Conservation (phyloP, 352 stramenopile species). For the Thalassiosira ordinaria region DNA sequence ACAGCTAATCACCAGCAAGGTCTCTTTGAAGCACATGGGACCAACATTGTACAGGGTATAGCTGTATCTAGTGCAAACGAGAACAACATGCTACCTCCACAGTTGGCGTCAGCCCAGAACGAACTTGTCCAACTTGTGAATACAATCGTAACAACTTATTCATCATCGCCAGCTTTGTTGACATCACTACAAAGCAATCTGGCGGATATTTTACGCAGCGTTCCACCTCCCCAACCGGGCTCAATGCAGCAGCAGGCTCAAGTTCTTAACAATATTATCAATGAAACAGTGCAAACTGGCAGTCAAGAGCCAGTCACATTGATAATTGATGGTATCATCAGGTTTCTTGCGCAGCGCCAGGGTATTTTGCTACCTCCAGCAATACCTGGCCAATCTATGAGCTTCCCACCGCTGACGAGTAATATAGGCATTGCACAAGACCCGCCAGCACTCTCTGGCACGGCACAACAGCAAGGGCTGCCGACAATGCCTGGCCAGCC, state of each 20-base stretch:
- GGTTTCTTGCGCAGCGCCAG: conserved; percentile 18
- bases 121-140: conserved; percentile 6
- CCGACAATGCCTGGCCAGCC: too few relatives aligned
- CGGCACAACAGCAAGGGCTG: too few relatives aligned
- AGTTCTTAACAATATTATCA: neutral
- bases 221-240: conserved; percentile 8
- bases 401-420: too few relatives aligned
- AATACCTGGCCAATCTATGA: too few relatives aligned
- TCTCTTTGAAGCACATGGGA: neutral
- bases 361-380: too few relatives aligned
- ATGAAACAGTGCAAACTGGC: too few relatives aligned
- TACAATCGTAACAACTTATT: conserved; percentile 20
- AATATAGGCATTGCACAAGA: too few relatives aligned
- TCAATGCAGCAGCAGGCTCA: conserved; percentile 18
- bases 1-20: neutral
- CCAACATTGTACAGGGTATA: neutral
- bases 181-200: conserved; percentile 6
- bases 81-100: neutral
- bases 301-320: conserved; percentile 17
- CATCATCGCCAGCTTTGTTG: conserved; percentile 8
- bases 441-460: too few relatives aligned
- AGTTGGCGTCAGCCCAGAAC: conserved; percentile 19
- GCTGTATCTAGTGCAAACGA: neutral
- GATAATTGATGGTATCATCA: conserved; percentile 19
- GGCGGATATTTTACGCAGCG: conserved; percentile 8